phyloP scores from a whole-genome alignment of 2,329 filamentous ascomycete genomes.

The Fusarium siculi region DNA sequence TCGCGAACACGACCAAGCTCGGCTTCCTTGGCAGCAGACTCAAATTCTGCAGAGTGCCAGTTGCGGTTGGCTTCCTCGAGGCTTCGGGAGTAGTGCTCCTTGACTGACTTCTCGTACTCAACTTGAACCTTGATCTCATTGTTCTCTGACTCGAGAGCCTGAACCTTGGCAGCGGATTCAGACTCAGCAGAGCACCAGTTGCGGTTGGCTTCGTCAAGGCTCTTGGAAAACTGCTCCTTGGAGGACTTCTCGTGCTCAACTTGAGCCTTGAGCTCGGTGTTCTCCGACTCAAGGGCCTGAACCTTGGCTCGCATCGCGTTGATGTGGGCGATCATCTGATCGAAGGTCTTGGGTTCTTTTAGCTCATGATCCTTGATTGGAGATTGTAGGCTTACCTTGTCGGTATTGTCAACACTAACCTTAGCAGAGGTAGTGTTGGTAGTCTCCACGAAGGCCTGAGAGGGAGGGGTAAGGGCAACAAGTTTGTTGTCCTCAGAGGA shows the following conservation, averaged over 20 bases:
- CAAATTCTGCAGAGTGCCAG: background rate
- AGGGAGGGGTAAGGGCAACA: background rate
- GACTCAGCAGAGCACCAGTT: background rate
- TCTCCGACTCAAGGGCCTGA: background rate
- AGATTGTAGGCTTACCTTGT: background rate
- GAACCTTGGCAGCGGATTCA: background rate
- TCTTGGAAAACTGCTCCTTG: fast-evolving
- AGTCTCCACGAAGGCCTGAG: background rate
- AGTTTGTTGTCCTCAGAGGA: background rate
- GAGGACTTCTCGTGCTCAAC: fast-evolving
- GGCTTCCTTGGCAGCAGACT: background rate
- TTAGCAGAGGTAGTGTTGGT: background rate
- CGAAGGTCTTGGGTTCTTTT: background rate
- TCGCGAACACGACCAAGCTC: background rate
- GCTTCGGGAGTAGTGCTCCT: background rate
- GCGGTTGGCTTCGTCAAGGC: fast-evolving
- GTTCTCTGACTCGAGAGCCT: background rate
- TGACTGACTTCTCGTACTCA: background rate
- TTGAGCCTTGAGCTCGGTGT: background rate
- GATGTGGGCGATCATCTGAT: background rate
- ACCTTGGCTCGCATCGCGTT: background rate
- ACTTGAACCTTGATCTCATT: background rate
- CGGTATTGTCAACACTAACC: background rate
- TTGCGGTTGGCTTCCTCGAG: background rate
- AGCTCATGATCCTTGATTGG: background rate